phyloP scores from a whole-genome alignment of 371 early-diverging fungal genomes.

The Sporodiniella umbellata region DNA sequence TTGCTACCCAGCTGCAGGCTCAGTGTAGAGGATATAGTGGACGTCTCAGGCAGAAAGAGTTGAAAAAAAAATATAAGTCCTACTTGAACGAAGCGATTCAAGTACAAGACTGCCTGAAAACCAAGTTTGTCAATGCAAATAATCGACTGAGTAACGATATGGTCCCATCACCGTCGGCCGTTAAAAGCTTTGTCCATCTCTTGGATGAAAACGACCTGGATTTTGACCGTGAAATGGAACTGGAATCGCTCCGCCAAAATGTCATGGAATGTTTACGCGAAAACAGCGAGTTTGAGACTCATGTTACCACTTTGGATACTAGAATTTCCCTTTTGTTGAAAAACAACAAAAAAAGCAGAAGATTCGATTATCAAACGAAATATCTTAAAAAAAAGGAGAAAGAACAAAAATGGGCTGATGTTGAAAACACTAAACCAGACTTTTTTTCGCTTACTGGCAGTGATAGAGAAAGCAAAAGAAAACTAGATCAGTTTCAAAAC shows the following conservation, averaged over 20 bases:
- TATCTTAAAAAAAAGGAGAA: constrained; percentile 53
- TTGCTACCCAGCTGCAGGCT: constrained; percentile 68
- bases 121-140: constrained; percentile 81
- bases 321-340: constrained; percentile 97
- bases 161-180: constrained; percentile 74
- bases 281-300: constrained; percentile 78
- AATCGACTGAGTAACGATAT: constrained; percentile 69
- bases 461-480: constrained; percentile 81
- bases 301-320: constrained; percentile 88
- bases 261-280: constrained; percentile 89
- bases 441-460: constrained; percentile 58
- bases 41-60: constrained; percentile 52
- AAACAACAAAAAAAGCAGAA: constrained; percentile 94
- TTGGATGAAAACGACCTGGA: constrained; percentile 90
- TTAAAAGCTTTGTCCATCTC: constrained; percentile 87
- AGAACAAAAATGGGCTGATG: constrained; percentile 39
- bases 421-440: constrained; percentile 8
- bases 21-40: constrained; percentile 61
- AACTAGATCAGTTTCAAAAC: constrained; percentile 82
- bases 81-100: constrained; percentile 77
- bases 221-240: constrained; percentile 87
- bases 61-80: constrained; percentile 56
- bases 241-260: constrained; percentile 83
- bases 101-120: constrained; percentile 81
- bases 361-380: constrained; percentile 60